Conservation (phyloP, 2,329 filamentous ascomycete genomes). For the Sporothrix sp. region DNA sequence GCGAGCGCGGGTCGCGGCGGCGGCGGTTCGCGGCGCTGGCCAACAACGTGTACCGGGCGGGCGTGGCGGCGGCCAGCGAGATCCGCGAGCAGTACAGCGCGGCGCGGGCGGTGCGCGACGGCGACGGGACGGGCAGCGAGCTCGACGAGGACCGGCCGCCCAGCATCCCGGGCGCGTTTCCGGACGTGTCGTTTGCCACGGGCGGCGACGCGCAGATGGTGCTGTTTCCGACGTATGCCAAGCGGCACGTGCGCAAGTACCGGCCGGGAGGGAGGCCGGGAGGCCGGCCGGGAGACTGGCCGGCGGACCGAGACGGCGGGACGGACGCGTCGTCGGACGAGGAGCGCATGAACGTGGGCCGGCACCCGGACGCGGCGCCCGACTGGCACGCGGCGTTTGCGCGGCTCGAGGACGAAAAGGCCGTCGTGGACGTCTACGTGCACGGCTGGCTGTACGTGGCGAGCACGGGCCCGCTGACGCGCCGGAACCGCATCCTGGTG, state of each 20-base stretch:
- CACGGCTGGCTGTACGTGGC: slow-evolving; percentile 92
- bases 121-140: slow-evolving; percentile 26
- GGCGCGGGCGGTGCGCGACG: slow-evolving; percentile 27
- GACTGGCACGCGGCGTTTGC: slow-evolving; percentile 76
- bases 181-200: slow-evolving; percentile 70
- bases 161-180: slow-evolving; percentile 66
- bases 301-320: background rate
- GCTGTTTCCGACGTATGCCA: slow-evolving; percentile 87
- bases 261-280: background rate
- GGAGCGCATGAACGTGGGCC: background rate
- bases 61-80: slow-evolving; percentile 47
- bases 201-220: slow-evolving; percentile 87
- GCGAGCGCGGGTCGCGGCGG: slow-evolving; percentile 61
- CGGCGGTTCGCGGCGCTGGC: slow-evolving; percentile 64
- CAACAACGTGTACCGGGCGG: slow-evolving; percentile 46
- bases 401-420: slow-evolving; percentile 67
- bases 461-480: slow-evolving; percentile 71
- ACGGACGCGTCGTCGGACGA: too few relatives aligned
- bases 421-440: slow-evolving; percentile 87
- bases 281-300: too few relatives aligned
- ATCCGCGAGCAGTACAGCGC: slow-evolving; percentile 51
- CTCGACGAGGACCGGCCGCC: slow-evolving; percentile 27
- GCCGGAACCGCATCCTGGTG: slow-evolving; percentile 78
- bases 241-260: slow-evolving; percentile 58
- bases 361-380: background rate